Conservation (phyloP, 73 alveolate genomes). For the Durusdinium trenchii region DNA sequence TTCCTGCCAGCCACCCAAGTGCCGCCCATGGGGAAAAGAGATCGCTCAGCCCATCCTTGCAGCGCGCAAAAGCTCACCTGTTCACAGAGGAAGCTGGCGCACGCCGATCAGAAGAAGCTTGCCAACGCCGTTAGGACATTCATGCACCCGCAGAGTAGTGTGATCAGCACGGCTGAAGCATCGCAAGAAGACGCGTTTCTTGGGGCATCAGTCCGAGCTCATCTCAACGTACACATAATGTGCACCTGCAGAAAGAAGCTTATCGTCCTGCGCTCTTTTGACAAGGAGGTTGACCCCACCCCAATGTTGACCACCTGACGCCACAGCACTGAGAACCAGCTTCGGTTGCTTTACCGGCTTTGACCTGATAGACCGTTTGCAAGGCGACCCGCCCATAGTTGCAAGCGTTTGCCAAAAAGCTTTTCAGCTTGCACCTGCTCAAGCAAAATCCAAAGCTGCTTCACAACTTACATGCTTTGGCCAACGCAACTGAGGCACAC, state of each 20-base stretch:
- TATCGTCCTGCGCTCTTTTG: not conserved
- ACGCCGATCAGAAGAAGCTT: not conserved
- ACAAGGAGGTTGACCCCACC: not conserved
- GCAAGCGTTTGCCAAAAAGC: constrained; percentile 48
- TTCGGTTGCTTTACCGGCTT: not conserved
- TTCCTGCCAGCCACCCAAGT: not conserved
- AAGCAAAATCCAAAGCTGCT: not conserved
- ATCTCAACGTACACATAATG: not conserved
- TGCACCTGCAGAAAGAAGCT: constrained; percentile 42
- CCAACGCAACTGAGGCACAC: not conserved
- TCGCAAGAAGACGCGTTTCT: not conserved
- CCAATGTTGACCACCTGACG: not conserved
- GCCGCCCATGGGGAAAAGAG: not conserved
- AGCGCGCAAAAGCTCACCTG: constrained; percentile 46
- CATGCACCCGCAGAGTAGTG: constrained; percentile 17
- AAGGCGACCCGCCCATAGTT: constrained; percentile 63
- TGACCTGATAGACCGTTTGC: constrained; percentile 45
- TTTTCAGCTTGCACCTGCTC: constrained; percentile 36
- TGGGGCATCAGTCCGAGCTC: not conserved
- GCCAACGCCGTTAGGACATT: not conserved
- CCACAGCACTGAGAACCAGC: not conserved
- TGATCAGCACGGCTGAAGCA: constrained; percentile 22
- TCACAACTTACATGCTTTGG: not conserved
- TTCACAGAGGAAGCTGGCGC: not conserved
- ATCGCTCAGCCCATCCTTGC: not conserved